Percentiles rank a stretch among this genome's conserved stretches.
Conservation (phyloP, 192 early-diverging fungal genomes). For the Backusella parvicylindrica region DNA sequence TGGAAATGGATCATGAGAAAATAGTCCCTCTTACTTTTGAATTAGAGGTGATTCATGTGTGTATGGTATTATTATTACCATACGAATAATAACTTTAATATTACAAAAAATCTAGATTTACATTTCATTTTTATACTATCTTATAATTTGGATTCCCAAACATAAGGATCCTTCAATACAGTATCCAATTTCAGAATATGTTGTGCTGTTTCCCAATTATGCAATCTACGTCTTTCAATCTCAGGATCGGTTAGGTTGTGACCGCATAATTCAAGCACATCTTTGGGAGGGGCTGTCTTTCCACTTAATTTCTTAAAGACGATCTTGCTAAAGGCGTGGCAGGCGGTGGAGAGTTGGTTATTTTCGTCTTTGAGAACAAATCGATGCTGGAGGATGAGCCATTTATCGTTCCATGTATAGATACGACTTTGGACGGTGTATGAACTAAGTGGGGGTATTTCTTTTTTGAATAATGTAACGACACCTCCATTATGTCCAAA, state of each 20-base stretch:
- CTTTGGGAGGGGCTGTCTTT: constrained; percentile 18
- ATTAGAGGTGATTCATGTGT: no score
- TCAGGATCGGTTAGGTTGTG: constrained; percentile 13
- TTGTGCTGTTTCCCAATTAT: constrained; percentile 7
- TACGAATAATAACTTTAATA: background rate
- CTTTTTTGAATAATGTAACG: constrained; percentile 45
- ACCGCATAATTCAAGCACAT: constrained; percentile 22
- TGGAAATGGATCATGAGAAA: no score
- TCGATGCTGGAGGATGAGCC: constrained; percentile 44
- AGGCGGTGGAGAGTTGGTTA: background rate
- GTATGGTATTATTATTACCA: background rate
- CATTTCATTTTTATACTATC: no score
- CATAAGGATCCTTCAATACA: background rate
- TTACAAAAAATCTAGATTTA: background rate
- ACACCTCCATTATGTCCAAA: constrained; percentile 38
- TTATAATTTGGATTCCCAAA: constrained; percentile 2
- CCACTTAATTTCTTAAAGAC: constrained; percentile 26
- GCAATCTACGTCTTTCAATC: constrained; percentile 7
- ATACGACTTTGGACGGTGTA: constrained; percentile 46
- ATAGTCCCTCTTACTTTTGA: no score
- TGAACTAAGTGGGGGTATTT: constrained; percentile 42
- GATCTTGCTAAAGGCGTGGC: constrained; percentile 23
- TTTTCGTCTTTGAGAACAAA: constrained; percentile 13
- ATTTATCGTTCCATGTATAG: constrained; percentile 52
- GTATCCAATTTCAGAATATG: constrained; percentile 8